These are phyloP conservation scores for Boletus barrowsii DNA, from an alignment of 768 basidiomycete species.

Conservation along the genomic window DNA sequence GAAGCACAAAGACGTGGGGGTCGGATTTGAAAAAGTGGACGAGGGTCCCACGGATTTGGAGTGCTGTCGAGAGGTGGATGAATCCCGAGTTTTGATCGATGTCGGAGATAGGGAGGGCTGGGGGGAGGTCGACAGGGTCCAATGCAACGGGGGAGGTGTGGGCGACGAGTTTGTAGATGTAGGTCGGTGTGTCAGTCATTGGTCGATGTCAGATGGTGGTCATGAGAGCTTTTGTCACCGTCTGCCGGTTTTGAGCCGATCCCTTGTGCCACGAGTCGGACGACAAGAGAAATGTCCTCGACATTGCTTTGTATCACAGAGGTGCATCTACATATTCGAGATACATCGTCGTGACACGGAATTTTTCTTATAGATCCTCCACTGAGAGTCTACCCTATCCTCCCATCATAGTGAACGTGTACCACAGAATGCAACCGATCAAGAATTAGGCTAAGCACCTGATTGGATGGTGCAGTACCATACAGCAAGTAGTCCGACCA, in stretches of 20 bases:
- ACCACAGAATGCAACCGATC: background rate
- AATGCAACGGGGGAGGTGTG: slow-evolving; percentile 37
- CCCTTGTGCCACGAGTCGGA: no score
- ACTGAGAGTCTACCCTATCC: background rate
- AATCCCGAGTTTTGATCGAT: slow-evolving; percentile 48
- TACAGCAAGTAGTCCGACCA: background rate
- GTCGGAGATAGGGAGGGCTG: slow-evolving; percentile 45
- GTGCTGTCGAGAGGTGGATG: slow-evolving; percentile 55
- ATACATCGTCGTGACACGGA: no score
- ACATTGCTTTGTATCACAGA: no score
- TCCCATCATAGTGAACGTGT: background rate
- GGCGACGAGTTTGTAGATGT: slow-evolving; percentile 61
- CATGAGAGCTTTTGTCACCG: no score
- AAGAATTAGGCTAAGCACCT: background rate
- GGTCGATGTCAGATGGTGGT: background rate
- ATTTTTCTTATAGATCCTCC: no score
- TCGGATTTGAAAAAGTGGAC: slow-evolving; percentile 43
- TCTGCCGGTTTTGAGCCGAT: no score
- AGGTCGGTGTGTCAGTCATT: slow-evolving; percentile 37
- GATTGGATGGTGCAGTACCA: background rate
- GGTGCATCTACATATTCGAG: no score
- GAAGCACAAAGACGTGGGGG: slow-evolving; percentile 40
- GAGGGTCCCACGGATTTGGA: slow-evolving; percentile 47
- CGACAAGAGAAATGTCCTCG: no score
- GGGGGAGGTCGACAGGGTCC: slow-evolving; percentile 37